Percentiles rank a stretch among this genome's conserved stretches.
Conservation (phyloP, 2,329 filamentous ascomycete species). For the Monosporascus sp. region DNA sequence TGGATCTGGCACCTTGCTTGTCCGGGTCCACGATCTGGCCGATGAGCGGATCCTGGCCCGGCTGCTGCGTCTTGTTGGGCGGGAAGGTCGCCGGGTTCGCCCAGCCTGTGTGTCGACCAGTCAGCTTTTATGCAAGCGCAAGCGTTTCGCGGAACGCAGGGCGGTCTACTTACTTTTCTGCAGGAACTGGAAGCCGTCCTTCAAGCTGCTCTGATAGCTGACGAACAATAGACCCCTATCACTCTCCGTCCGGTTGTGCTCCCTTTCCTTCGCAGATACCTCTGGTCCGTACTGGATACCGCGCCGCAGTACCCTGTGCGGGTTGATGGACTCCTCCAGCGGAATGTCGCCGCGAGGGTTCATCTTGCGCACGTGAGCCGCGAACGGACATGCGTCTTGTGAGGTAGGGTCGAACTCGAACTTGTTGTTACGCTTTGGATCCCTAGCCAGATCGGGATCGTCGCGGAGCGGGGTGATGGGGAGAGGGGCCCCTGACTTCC, state of each 20-base stretch:
- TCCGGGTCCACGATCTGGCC: constrained; percentile 20
- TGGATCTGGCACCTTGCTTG: constrained; percentile 16
- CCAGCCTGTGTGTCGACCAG: neutral
- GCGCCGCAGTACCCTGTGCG: constrained; percentile 35
- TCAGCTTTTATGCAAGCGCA: constrained; percentile 14
- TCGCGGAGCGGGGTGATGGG: constrained; percentile 24
- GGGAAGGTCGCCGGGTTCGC: neutral
- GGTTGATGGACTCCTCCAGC: constrained; percentile 14
- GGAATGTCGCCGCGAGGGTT: constrained; percentile 34
- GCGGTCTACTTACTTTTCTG: constrained; percentile 24
- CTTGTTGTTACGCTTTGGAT: constrained; percentile 18
- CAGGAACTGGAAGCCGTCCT: constrained; percentile 34
- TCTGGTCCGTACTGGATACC: constrained; percentile 38
- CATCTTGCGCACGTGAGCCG: constrained; percentile 41
- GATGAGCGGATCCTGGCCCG: constrained; percentile 32
- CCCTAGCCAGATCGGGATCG: constrained; percentile 24
- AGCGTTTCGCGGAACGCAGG: constrained; percentile 10
- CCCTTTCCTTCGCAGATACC: constrained; percentile 26
- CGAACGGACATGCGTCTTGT: constrained; percentile 36
- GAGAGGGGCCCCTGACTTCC: constrained; percentile 34
- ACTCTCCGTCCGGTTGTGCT: constrained; percentile 15
- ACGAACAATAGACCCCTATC: constrained; percentile 40
- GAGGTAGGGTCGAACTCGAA: constrained; percentile 29
- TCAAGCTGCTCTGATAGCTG: constrained; percentile 38
- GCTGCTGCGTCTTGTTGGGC: constrained; percentile 8